Conservation (phyloP, 768 basidiomycete genomes). For the Suillus hirtellus region DNA sequence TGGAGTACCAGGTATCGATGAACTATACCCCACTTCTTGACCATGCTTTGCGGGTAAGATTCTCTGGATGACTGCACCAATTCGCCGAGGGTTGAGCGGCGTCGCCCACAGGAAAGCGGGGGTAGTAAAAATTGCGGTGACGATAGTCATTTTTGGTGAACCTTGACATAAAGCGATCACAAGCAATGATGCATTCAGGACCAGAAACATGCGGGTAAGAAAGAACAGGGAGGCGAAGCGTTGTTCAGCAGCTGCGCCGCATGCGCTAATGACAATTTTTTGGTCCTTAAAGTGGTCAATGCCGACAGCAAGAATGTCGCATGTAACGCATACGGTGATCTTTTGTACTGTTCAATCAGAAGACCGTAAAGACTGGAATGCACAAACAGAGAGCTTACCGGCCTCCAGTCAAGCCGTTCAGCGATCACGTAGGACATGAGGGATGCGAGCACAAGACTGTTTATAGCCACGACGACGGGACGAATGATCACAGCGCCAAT, state of each 20-base stretch:
- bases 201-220: neutral
- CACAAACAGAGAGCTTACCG: neutral
- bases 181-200: neutral
- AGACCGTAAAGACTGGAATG: neutral
- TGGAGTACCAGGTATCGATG: neutral
- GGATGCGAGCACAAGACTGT: neutral
- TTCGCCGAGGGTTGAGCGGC: neutral
- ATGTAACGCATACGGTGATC: neutral
- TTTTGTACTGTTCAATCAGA: neutral
- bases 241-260: neutral
- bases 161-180: neutral
- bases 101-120: neutral
- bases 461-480: neutral
- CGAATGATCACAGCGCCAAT: neutral
- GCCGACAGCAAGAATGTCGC: neutral
- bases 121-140: neutral
- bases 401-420: neutral
- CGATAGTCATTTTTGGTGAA: neutral
- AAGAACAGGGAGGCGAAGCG: neutral
- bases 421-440: neutral
- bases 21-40: neutral
- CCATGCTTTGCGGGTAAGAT: neutral
- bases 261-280: neutral
- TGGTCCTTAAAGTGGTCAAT: neutral
- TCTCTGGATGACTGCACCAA: neutral